Percentiles rank a stretch among this genome's conserved stretches.
These are phyloP conservation scores for Lumnitzera littorea DNA, from an alignment of 345 rosid genomes.

Conservation along the genomic window DNA sequence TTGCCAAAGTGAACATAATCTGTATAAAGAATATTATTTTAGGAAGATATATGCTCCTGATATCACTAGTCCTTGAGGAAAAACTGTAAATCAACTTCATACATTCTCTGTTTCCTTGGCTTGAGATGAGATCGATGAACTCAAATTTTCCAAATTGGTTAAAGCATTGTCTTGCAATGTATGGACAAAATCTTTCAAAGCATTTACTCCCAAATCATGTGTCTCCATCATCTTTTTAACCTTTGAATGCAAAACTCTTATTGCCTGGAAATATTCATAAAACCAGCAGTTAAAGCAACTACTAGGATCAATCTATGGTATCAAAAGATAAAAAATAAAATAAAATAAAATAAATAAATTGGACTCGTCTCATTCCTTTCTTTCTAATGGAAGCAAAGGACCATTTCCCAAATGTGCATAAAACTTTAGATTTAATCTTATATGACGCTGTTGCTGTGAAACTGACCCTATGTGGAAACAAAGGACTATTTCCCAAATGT, in stretches of 20 bases:
- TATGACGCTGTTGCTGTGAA: slow-evolving; percentile 75
- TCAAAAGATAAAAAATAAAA: no score
- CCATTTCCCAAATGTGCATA: no score
- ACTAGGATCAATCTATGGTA: no score
- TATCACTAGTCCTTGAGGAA: background rate
- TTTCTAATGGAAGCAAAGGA: no score
- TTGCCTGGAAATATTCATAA: slow-evolving; percentile 44
- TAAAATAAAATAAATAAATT: no score
- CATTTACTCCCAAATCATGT: slow-evolving; percentile 40
- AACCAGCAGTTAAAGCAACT: background rate
- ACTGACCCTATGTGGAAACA: slow-evolving; percentile 40
- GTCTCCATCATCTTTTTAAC: slow-evolving; percentile 46
- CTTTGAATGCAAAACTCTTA: slow-evolving; percentile 45
- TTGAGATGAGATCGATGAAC: slow-evolving; percentile 36
- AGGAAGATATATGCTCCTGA: background rate
- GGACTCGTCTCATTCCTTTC: no score
- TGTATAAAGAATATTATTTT: slow-evolving; percentile 18
- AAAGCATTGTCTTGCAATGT: slow-evolving; percentile 40
- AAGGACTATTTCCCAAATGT: no score
- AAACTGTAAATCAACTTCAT: slow-evolving; percentile 13
- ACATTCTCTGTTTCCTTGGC: slow-evolving; percentile 48
- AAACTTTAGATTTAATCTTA: slow-evolving; percentile 7
- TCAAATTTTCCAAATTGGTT: slow-evolving; percentile 46
- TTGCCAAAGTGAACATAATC: slow-evolving; percentile 45
- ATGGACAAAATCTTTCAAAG: slow-evolving; percentile 49